A percentile compares a stretch with the other conserved stretches of the same genome.
phyloP scores from a whole-genome alignment of 1,139 yeast species.

The Chernovozyma aurita region DNA sequence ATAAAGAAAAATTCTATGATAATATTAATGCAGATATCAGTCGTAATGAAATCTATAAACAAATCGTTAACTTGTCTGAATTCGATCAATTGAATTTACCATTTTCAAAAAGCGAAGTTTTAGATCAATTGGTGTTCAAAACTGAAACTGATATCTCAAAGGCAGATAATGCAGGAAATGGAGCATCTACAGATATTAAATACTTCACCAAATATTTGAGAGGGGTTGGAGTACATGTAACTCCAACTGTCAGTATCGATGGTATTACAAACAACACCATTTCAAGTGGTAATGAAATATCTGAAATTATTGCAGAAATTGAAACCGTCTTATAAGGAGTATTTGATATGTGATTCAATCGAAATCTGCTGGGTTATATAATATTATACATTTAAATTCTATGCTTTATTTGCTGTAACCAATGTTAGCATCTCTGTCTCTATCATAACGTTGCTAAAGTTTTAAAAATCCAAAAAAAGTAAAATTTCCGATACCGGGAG shows the following conservation, averaged over 20 bases:
- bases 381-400: no score
- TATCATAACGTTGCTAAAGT: no score
- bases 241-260: slow-evolving; percentile 76
- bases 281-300: slow-evolving; percentile 32
- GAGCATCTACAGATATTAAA: slow-evolving; percentile 58
- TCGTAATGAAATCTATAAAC: slow-evolving; percentile 53
- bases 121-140: slow-evolving; percentile 26
- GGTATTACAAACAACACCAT: slow-evolving; percentile 49
- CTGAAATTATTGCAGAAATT: neutral
- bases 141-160: slow-evolving; percentile 17
- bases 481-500: slow-evolving; percentile 68
- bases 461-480: no score
- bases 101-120: slow-evolving; percentile 33
- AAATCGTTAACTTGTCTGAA: slow-evolving; percentile 50
- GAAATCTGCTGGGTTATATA: no score
- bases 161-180: slow-evolving; percentile 55
- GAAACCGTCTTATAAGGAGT: neutral
- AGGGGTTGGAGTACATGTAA: slow-evolving; percentile 75
- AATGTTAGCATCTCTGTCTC: no score
- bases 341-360: no score
- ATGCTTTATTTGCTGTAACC: no score
- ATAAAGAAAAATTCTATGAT: slow-evolving; percentile 58
- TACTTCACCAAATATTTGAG: slow-evolving; percentile 71
- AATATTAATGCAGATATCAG: slow-evolving; percentile 50
- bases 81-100: slow-evolving; percentile 28